These are phyloP conservation scores for Grosmannia clavigera DNA, from an alignment of 2,329 filamentous ascomycete species.

Conservation along the genomic window DNA sequence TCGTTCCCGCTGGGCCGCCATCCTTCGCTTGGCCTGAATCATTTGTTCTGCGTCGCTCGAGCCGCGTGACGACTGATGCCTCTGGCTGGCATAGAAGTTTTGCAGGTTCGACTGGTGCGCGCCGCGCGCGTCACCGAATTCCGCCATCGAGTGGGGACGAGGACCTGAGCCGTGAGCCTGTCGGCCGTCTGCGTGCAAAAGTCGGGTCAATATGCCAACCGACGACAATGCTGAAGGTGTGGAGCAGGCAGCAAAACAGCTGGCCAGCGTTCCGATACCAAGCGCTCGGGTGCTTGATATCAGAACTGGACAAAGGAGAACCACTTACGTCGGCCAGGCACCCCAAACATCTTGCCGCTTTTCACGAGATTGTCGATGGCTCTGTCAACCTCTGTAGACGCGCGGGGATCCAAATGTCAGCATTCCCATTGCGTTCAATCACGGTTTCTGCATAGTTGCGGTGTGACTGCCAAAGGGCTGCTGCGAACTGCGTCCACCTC, in stretches of 20 bases:
- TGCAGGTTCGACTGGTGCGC: slow-evolving; percentile 71
- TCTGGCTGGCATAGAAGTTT: slow-evolving; percentile 87
- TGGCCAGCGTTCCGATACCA: slow-evolving; percentile 25
- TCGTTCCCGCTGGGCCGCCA: slow-evolving; percentile 97
- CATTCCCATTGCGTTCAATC: not conserved
- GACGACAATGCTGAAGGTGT: not conserved
- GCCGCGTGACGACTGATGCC: slow-evolving; percentile 76
- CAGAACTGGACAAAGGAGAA: slow-evolving; percentile 33
- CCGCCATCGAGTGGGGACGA: slow-evolving; percentile 74
- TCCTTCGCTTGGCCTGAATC: slow-evolving; percentile 97
- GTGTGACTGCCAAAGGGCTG: not conserved
- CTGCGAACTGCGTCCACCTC: not conserved
- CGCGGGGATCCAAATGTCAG: not conserved
- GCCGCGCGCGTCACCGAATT: slow-evolving; percentile 62
- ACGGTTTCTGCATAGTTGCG: not conserved
- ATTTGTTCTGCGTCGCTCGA: slow-evolving; percentile 90
- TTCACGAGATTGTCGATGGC: slow-evolving; percentile 93
- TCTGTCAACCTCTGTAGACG: slow-evolving; percentile 71
- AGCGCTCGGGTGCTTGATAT: slow-evolving; percentile 43
- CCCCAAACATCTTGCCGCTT: slow-evolving; percentile 83
- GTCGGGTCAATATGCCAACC: slow-evolving; percentile 2
- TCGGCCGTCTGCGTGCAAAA: slow-evolving; percentile 50
- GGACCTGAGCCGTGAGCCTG: slow-evolving; percentile 48
- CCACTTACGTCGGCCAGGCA: slow-evolving; percentile 64
- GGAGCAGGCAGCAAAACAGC: not conserved